phyloP scores from a whole-genome alignment of 164 flowering plant genomes.

The Berberis thunbergii region DNA sequence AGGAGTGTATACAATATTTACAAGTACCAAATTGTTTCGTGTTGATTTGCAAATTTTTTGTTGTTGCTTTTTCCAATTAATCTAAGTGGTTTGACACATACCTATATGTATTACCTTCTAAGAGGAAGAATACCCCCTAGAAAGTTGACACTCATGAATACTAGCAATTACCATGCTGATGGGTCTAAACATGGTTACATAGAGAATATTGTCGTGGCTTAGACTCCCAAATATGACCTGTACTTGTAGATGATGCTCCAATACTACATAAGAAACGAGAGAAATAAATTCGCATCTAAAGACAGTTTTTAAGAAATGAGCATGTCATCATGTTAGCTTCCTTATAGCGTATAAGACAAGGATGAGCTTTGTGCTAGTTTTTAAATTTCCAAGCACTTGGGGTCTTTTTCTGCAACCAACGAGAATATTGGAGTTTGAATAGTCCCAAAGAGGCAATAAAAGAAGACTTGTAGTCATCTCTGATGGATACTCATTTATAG shows the following conservation, averaged over 20 bases:
- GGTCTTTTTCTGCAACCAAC: slow-evolving; percentile 24
- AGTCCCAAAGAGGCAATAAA: slow-evolving; percentile 37
- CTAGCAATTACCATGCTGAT: slow-evolving; percentile 34
- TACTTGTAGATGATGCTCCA: too few species aligned
- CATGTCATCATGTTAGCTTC: not conserved
- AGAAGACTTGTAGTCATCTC: slow-evolving; percentile 26
- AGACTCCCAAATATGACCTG: slow-evolving; percentile 27
- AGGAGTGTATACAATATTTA: too few species aligned
- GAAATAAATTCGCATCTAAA: too few species aligned
- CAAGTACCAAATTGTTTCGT: too few species aligned
- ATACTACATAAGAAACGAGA: too few species aligned
- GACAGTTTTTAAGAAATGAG: too few species aligned
- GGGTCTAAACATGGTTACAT: slow-evolving; percentile 41
- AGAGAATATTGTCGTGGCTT: slow-evolving; percentile 36
- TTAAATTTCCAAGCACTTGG: slow-evolving; percentile 32
- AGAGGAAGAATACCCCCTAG: slow-evolving; percentile 39
- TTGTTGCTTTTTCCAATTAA: too few species aligned
- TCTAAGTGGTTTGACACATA: too few species aligned
- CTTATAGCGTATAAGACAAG: not conserved
- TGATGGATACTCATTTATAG: slow-evolving; percentile 33
- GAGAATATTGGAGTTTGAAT: slow-evolving; percentile 30
- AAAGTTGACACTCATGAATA: slow-evolving; percentile 24
- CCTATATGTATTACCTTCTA: slow-evolving; percentile 29
- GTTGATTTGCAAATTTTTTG: too few species aligned
- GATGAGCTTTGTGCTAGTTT: not conserved